Percentiles rank a stretch among this genome's conserved stretches.
Evolutionary conservation across 1,284 basidiomycete genomes (phyloP).

Genomic region (Leccinum olivaceoglutinosum): DNA sequence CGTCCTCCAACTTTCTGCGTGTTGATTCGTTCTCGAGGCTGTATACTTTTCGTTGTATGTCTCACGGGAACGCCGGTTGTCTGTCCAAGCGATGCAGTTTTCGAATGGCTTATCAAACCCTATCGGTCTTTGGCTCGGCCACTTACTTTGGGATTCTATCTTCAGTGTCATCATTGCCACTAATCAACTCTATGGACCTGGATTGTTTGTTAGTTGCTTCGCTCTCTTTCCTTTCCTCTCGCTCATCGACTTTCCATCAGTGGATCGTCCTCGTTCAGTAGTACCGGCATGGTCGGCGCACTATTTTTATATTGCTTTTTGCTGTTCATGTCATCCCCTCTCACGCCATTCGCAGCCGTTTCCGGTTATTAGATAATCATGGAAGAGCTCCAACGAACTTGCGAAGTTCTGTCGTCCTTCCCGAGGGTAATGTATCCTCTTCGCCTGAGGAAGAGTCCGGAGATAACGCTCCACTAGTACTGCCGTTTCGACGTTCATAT

Average conservation of each 20-base stretch:
- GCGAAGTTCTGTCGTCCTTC: constrained; percentile 16
- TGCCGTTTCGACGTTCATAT: constrained; percentile 36
- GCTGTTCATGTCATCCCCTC: constrained; percentile 56
- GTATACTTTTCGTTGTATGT: constrained; percentile 76
- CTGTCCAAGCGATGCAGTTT: constrained; percentile 73
- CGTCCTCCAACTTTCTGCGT: neutral
- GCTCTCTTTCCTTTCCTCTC: neutral
- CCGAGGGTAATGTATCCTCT: constrained; percentile 24
- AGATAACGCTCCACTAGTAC: constrained; percentile 37
- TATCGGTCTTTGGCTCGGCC: constrained; percentile 73
- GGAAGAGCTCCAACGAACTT: constrained; percentile 13
- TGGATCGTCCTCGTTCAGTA: constrained; percentile 72
- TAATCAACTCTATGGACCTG: constrained; percentile 67
- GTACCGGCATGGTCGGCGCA: constrained; percentile 52
- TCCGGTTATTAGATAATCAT: constrained; percentile 64
- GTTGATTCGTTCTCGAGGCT: constrained; percentile 36
- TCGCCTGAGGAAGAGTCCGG: constrained; percentile 34
- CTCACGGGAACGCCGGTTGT: constrained; percentile 58
- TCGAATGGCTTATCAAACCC: constrained; percentile 75
- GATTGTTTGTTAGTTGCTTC: constrained; percentile 49
- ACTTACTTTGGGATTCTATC: constrained; percentile 70
- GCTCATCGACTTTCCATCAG: constrained; percentile 29
- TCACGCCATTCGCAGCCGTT: constrained; percentile 69
- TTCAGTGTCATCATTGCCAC: constrained; percentile 52
- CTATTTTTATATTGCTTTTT: constrained; percentile 68